Evolutionary conservation across 2,329 filamentous ascomycete species (phyloP).

Genomic region (Neurospora sp.): DNA sequence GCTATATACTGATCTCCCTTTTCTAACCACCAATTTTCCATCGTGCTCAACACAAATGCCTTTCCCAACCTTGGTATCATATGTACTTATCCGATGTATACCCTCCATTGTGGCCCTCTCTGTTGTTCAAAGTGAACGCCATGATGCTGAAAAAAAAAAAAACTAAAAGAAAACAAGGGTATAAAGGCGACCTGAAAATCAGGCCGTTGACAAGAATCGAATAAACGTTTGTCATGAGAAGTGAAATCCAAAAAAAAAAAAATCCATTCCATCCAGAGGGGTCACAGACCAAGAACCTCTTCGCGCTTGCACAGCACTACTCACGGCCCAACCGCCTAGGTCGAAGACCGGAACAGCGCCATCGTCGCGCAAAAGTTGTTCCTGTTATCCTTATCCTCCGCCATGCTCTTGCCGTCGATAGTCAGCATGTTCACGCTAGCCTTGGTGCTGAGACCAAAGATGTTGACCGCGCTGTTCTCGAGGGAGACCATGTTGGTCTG

Average conservation of each 20-base stretch:
- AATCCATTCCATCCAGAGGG: neutral
- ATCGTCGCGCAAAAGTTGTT: constrained; percentile 57
- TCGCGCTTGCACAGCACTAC: neutral
- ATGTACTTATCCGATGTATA: neutral
- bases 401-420: constrained; percentile 43
- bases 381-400: constrained; percentile 50
- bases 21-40: neutral
- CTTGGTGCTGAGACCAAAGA: constrained; percentile 67
- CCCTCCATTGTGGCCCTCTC: neutral
- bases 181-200: neutral
- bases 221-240: neutral
- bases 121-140: neutral
- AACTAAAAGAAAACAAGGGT: neutral
- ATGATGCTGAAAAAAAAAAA: neutral
- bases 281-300: neutral
- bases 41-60: neutral
- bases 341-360: constrained; percentile 34
- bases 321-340: constrained; percentile 1
- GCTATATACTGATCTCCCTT: neutral
- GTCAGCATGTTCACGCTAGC: constrained; percentile 65
- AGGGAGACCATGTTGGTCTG: constrained; percentile 71
- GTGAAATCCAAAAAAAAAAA: neutral
- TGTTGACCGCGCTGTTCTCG: constrained; percentile 51
- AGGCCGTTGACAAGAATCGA: neutral
- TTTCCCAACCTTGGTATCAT: neutral